These are phyloP conservation scores for Phytophthora capsici DNA, from an alignment of 352 stramenopile species.

Conservation along the genomic window DNA sequence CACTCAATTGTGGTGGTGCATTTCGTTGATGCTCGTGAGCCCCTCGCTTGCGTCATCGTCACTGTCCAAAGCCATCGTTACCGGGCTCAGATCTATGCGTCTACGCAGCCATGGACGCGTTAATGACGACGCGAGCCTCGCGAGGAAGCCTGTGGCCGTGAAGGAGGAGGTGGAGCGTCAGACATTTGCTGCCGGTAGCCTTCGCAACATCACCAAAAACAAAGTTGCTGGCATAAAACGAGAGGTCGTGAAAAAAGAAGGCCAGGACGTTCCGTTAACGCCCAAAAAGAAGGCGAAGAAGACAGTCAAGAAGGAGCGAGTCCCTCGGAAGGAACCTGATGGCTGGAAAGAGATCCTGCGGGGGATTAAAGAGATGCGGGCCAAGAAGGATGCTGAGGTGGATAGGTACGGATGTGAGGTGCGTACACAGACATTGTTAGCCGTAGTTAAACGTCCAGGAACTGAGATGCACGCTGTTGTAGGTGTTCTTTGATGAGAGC, in stretches of 20 bases:
- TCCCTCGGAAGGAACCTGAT: slow-evolving; percentile 36
- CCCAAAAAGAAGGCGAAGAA: slow-evolving; percentile 32
- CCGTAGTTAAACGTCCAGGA: background rate
- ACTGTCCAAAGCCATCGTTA: background rate
- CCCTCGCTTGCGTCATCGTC: background rate
- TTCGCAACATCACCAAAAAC: slow-evolving; percentile 7
- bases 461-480: background rate
- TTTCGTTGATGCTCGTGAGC: slow-evolving; percentile 20
- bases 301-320: slow-evolving; percentile 29
- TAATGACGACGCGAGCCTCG: slow-evolving; percentile 1
- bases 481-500: slow-evolving; percentile 52
- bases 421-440: slow-evolving; percentile 2
- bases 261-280: slow-evolving; percentile 4
- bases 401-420: slow-evolving; percentile 77
- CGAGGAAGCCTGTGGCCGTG: slow-evolving; percentile 13
- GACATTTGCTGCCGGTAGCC: background rate
- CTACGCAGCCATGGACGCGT: slow-evolving; percentile 32
- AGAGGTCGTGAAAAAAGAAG: slow-evolving; percentile 24
- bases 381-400: slow-evolving; percentile 67
- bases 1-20: slow-evolving; percentile 6
- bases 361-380: slow-evolving; percentile 77
- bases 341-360: slow-evolving; percentile 65
- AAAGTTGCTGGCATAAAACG: slow-evolving; percentile 28
- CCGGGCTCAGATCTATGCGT: slow-evolving; percentile 37
- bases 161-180: slow-evolving; percentile 8